Evolutionary conservation across 148 eudicot species (phyloP).

Genomic region (Rhododendron williamsianum): DNA sequence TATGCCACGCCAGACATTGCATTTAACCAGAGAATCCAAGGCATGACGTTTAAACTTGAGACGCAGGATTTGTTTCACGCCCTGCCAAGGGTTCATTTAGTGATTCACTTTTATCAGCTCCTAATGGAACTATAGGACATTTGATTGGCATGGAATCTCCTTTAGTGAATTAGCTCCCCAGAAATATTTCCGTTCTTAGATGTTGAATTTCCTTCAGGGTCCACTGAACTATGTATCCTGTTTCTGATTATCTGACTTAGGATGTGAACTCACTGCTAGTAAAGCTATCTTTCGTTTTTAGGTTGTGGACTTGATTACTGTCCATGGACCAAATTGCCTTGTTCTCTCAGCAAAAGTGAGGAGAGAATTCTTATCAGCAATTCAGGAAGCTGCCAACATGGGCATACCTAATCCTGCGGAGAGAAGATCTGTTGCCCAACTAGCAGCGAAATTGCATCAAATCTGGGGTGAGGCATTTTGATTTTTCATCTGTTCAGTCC

Average conservation of each 20-base stretch:
- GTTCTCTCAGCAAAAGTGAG: conserved; percentile 55
- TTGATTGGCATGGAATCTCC: not conserved
- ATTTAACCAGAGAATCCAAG: not conserved
- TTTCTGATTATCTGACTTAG: not conserved
- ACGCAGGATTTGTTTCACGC: not conserved
- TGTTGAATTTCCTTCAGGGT: not conserved
- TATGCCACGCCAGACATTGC: not conserved
- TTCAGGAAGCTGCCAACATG: conserved; percentile 47
- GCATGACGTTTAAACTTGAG: not conserved
- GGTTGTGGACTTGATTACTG: conserved; percentile 58
- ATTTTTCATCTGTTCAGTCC: not conserved
- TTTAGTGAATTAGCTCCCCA: not conserved
- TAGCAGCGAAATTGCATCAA: conserved; percentile 56
- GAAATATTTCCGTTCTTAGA: not conserved
- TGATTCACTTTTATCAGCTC: not conserved
- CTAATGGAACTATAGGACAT: not conserved
- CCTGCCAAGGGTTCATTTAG: not conserved
- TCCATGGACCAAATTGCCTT: conserved; percentile 59
- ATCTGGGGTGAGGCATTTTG: conserved; percentile 57
- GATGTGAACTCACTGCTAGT: not conserved
- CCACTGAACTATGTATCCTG: not conserved
- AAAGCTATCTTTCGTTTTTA: conserved; percentile 20
- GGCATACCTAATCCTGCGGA: conserved; percentile 52
- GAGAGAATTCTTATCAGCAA: conserved; percentile 50
- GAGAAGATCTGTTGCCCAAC: conserved; percentile 47